Base-by-base conservation (phyloP, 2,329 filamentous ascomycete species). In the Plenodomus lindquistii region DNA sequence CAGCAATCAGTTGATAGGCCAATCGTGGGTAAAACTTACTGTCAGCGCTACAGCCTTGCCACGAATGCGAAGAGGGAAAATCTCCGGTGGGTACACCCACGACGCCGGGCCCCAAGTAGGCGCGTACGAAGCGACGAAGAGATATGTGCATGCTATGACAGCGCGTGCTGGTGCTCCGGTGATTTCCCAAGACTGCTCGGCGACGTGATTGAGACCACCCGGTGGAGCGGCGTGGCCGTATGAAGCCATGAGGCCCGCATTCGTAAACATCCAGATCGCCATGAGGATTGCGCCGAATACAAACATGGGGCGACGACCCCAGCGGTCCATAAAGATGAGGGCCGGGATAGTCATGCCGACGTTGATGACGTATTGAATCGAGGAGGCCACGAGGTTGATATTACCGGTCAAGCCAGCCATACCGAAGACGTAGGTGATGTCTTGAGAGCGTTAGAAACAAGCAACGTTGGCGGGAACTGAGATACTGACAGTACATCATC, bases 291-390 rank as follows among this genome's bases (percentile, higher is more conserved):
- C 81, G 40, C 87, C 87, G 20, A 84, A 64, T n/a, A 90, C 75
- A 29, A 90, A 77, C 4, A 86, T 82, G 1, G 76, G 77, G 36
- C 87, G 88, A 55, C 89, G 88, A 39, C 89, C 89, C 84, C 86
- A 89, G 46, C 79, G 78, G 59, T 94, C 89, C 60, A 92, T 81
- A 75, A 78, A 92, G 47, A 92, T 72, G 19, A 93, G 79, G 1
- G 88, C 88, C 0, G 88, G 87, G 2, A 92, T 69, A 0, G 89
- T 93, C 85, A 90, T 89, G 43, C 85, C 51, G 1, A 93, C 88
- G 69, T 92, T 92, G 76, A 93, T 89, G 60, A 91, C 79, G 67
- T 88, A 89, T 46, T 89, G 84, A 54, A 89, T 89, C 9, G 82
- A 84, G 4, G 84, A 87, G 7, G 86, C 81, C 37, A 88, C 71